phyloP scores from a whole-genome alignment of 2,329 filamentous ascomycete genomes.

The Magnaporthales sp. region DNA sequence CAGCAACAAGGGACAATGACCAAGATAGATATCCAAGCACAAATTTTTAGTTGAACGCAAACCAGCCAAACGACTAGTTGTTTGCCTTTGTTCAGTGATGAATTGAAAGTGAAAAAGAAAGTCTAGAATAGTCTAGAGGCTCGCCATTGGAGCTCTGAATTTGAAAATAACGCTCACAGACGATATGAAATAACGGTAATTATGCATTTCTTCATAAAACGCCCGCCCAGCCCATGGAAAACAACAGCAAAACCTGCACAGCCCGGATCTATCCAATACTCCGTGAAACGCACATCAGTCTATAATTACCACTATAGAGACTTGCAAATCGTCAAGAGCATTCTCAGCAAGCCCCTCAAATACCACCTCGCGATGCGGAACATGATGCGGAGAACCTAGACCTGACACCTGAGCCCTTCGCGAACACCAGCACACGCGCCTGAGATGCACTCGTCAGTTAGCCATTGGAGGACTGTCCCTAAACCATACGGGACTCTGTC shows the following conservation, averaged over 20 bases:
- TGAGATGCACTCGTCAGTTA: conserved; percentile 5
- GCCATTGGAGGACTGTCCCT: conserved; percentile 3
- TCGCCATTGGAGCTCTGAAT: neutral
- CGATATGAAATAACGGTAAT: neutral
- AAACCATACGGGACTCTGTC: conserved; percentile 3
- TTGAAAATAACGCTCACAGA: neutral
- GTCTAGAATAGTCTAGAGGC: neutral
- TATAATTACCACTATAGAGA: neutral
- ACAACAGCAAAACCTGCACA: neutral
- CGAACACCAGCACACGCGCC: conserved; percentile 5
- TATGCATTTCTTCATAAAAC: neutral
- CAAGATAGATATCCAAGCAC: neutral
- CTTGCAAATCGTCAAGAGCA: neutral
- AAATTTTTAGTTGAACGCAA: neutral
- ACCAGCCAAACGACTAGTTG: neutral
- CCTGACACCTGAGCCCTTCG: conserved; percentile 1
- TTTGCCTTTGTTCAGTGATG: neutral
- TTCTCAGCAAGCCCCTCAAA: neutral
- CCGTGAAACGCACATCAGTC: neutral
- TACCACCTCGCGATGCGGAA: conserved; percentile 1
- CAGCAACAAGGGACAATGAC: neutral
- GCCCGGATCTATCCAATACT: neutral
- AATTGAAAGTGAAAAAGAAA: neutral
- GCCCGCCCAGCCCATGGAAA: neutral
- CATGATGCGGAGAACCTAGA: neutral